A percentile compares a stretch with the other conserved stretches of the same genome.
phyloP scores from a whole-genome alignment of 2,329 filamentous ascomycete genomes.

The Hortaea sp. region DNA sequence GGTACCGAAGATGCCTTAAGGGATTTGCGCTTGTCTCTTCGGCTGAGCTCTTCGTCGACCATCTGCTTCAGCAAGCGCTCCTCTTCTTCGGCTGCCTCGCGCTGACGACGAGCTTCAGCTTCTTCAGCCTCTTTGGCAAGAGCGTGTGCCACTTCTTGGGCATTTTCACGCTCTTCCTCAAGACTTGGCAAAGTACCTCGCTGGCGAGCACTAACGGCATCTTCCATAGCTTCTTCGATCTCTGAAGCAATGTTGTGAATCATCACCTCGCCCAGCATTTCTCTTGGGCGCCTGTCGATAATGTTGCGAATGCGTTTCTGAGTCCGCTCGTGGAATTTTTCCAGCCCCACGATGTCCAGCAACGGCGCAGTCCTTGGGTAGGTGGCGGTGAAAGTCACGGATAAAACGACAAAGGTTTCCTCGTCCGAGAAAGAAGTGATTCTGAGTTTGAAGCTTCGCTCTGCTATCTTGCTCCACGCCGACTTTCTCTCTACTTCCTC shows the following conservation, averaged over 20 bases:
- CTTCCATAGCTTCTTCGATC: slow-evolving; percentile 65
- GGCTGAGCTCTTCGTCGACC: slow-evolving; percentile 61
- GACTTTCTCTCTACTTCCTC: slow-evolving; percentile 58
- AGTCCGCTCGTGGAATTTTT: slow-evolving; percentile 58
- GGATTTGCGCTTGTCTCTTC: slow-evolving; percentile 51
- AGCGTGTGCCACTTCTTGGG: slow-evolving; percentile 61
- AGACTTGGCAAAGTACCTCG: slow-evolving; percentile 70
- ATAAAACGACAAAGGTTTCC: slow-evolving; percentile 60
- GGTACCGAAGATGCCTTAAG: background rate
- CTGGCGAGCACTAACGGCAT: slow-evolving; percentile 69
- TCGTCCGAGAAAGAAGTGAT: slow-evolving; percentile 65
- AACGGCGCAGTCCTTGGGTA: slow-evolving; percentile 79
- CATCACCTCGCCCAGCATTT: slow-evolving; percentile 53
- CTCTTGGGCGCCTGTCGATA: slow-evolving; percentile 58
- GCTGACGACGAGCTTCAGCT: slow-evolving; percentile 28
- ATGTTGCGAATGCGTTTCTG: slow-evolving; percentile 61
- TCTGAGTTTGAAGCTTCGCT: slow-evolving; percentile 71
- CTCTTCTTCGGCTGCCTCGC: slow-evolving; percentile 44
- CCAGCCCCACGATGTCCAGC: slow-evolving; percentile 55
- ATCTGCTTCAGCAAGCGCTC: slow-evolving; percentile 60
- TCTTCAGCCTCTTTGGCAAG: slow-evolving; percentile 40
- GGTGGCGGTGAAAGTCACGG: slow-evolving; percentile 74
- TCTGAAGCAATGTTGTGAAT: slow-evolving; percentile 51
- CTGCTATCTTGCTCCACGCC: slow-evolving; percentile 80
- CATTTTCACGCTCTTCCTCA: slow-evolving; percentile 76